Percentiles rank a stretch among this genome's conserved stretches.
phyloP scores from a whole-genome alignment of 345 rosid species.

The Ceriops decandra region DNA sequence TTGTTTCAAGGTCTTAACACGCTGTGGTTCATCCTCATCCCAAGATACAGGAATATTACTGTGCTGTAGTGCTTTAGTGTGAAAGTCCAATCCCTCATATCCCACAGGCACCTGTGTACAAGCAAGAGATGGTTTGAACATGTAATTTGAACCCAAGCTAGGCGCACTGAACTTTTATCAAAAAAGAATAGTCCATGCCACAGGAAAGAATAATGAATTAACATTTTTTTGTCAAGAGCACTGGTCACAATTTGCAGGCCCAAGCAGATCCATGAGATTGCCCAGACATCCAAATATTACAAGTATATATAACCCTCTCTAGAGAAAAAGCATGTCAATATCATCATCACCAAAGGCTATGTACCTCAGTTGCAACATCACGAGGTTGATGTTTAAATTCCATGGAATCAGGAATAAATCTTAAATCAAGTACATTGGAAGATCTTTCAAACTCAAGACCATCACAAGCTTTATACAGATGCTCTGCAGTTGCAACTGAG shows the following conservation, averaged over 20 bases:
- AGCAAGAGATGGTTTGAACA: background rate
- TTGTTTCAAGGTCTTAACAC: conserved; percentile 66
- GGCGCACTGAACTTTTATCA: too few species aligned
- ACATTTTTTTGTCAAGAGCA: too few species aligned
- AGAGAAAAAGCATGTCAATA: background rate
- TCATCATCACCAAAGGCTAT: background rate
- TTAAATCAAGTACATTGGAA: conserved; percentile 83
- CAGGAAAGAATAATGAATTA: too few species aligned
- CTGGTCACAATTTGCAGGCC: too few species aligned
- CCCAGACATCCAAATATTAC: too few species aligned
- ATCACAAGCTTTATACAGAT: conserved; percentile 75
- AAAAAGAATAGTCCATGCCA: too few species aligned
- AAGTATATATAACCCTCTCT: too few species aligned
- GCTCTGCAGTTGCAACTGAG: conserved; percentile 75
- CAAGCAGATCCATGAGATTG: too few species aligned
- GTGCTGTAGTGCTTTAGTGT: conserved; percentile 77
- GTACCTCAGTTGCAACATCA: conserved; percentile 83
- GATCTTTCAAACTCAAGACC: conserved; percentile 90
- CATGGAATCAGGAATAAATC: conserved; percentile 89
- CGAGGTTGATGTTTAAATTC: conserved; percentile 87
- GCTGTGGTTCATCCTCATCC: conserved; percentile 98
- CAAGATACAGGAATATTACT: conserved; percentile 72
- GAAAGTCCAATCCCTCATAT: conserved; percentile 71
- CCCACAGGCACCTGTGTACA: conserved; percentile 59
- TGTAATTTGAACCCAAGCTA: too few species aligned